Percentiles rank a stretch among this genome's conserved stretches.
Conservation (phyloP, 805 yeast species). For the Wickerhamomyces queroliae region DNA sequence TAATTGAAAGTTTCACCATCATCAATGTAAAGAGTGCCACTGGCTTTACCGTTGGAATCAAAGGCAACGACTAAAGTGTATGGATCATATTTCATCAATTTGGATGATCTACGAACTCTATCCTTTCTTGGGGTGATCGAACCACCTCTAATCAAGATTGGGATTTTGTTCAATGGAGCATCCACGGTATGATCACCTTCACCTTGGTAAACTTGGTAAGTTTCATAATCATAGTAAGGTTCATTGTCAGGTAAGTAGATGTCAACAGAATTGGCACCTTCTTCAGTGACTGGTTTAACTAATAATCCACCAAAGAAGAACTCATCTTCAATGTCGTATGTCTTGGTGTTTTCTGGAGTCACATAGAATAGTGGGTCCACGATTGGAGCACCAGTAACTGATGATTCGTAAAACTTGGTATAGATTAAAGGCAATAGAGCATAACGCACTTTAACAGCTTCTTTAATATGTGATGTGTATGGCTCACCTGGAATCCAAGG, state of each 20-base stretch:
- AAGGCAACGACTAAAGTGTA: constrained; percentile 67
- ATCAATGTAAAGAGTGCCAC: constrained; percentile 65
- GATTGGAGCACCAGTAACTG: constrained; percentile 60
- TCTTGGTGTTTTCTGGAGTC: constrained; percentile 36
- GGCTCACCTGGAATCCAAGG: constrained; percentile 87
- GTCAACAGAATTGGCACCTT: constrained; percentile 33
- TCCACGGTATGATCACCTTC: constrained; percentile 33
- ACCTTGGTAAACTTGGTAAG: constrained; percentile 27
- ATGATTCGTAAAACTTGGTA: constrained; percentile 67
- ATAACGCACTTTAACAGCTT: constrained; percentile 72
- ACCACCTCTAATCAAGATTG: constrained; percentile 77
- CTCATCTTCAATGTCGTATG: constrained; percentile 70
- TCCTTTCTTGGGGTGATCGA: constrained; percentile 61
- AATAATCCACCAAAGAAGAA: constrained; percentile 78
- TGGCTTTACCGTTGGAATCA: constrained; percentile 41
- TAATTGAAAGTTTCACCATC: constrained; percentile 76
- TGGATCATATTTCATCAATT: constrained; percentile 73
- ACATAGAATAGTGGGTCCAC: constrained; percentile 63
- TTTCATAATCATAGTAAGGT: constrained; percentile 49
- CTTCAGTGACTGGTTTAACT: constrained; percentile 73
- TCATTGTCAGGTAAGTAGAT: constrained; percentile 38
- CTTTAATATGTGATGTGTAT: constrained; percentile 55
- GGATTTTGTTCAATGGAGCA: constrained; percentile 55
- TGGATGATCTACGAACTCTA: constrained; percentile 75
- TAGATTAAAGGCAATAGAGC: constrained; percentile 72